Evolutionary conservation across 768 basidiomycete species (phyloP), one percentile per base, ranked within the genome.

Genomic region (Sporobolomyces pararoseus): DNA sequence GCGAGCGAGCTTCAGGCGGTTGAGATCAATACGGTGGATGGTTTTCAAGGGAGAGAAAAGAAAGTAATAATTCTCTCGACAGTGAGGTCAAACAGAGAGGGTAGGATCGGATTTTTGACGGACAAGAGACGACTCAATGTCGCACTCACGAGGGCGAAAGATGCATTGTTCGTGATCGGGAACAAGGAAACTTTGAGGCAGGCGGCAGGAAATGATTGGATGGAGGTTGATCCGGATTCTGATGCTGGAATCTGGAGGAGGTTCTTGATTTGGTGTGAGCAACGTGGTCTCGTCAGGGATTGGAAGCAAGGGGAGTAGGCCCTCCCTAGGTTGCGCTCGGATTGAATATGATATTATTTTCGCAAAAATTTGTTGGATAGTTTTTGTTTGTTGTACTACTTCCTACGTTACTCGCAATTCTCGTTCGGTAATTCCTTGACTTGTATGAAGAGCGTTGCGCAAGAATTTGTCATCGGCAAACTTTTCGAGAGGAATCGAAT

Each of bases 1-100:
- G 86, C 83, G 25, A 81, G 84, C 80, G 86, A 93, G 72, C 78
- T 93, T 57, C 89, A 91, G 78, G 84, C 91, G 71, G 79, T 96
- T 60, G 92, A 95, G 79, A 84, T 95, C 76, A 90, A 89, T 81
- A 95, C 92, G 0, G 92, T 96, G 19, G 92, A 96, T 75, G 92
- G 92, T 25, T 96, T 94, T 78, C 91, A 96, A 79, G 92, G 92
- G 17, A 84, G 91, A 52, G 91, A 96, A 81, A 95, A 95, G 81
- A 88, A 91, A 35, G 86, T 95, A 49, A 89, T 96, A 71, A 83
- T 96, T 50, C 93, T 96, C 79, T 91, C 89, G 49, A 93, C 91
- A 4, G 91, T 93, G 57, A 84, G 93, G 61, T 89, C 89, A 78
- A 96, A 96, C 76, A 75, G 82, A 3, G 80, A 79, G 1, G 90